Evolutionary conservation across 192 early-diverging fungal species (phyloP).

Genomic region (Dimargaris verticillata): DNA sequence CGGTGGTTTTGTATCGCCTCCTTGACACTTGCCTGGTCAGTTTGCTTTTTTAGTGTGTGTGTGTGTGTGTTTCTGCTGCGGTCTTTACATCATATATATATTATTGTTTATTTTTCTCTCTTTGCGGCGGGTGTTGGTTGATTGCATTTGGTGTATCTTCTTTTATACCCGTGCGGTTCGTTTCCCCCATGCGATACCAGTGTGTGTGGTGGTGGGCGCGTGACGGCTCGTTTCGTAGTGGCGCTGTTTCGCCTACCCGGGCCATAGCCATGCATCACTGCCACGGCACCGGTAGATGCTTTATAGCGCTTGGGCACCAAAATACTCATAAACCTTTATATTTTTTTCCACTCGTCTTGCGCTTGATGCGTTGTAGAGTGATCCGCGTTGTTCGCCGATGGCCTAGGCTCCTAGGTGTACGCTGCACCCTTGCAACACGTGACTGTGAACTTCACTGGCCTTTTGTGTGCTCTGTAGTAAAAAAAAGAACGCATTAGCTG

Average conservation of each 20-base stretch:
- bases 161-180: background rate
- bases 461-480: no score
- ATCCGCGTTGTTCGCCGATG: no score
- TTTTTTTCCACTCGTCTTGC: background rate
- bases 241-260: background rate
- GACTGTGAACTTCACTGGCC: no score
- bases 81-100: constrained; percentile 1
- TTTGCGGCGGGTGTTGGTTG: background rate
- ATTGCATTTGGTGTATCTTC: background rate
- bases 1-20: no score
- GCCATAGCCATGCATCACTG: background rate
- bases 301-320: background rate
- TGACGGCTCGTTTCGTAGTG: background rate
- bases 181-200: background rate
- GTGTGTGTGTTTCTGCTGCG: no score
- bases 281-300: background rate
- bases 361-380: background rate
- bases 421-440: no score
- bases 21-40: no score
- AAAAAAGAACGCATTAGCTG: no score
- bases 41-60: no score
- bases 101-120: background rate
- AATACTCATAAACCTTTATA: background rate
- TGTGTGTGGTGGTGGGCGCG: background rate
- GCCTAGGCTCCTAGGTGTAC: no score